These are phyloP conservation scores for Fusarium tanahbumbuense DNA, from an alignment of 2,329 filamentous ascomycete genomes.

Conservation along the genomic window DNA sequence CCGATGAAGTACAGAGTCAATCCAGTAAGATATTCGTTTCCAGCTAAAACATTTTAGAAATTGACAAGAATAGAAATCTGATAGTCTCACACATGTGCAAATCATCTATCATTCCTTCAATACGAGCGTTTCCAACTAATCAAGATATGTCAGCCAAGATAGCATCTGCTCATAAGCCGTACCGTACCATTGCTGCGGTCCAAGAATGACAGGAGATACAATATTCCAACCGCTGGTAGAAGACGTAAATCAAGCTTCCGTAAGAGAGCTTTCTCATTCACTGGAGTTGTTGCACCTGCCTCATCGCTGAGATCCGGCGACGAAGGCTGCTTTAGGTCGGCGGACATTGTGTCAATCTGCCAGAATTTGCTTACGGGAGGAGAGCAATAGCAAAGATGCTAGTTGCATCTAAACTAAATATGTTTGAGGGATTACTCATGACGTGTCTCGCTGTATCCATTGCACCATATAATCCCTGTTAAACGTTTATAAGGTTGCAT, in stretches of 20 bases:
- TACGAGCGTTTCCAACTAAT: conserved; percentile 67
- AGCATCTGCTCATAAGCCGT: no score
- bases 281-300: conserved; percentile 17
- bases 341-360: neutral
- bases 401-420: neutral
- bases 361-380: rapidly evolving
- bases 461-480: conserved; percentile 30
- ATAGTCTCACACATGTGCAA: conserved; percentile 62
- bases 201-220: conserved; percentile 68
- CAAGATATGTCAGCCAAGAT: conserved; percentile 14
- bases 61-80: rapidly evolving
- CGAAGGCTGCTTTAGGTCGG: conserved; percentile 9
- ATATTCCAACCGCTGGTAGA: conserved; percentile 64
- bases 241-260: conserved; percentile 66
- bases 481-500: neutral
- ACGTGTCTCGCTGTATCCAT: conserved; percentile 1
- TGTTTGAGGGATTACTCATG: neutral
- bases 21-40: conserved; percentile 72
- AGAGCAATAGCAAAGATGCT: rapidly evolving
- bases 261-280: conserved; percentile 69
- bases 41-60: conserved; percentile 51
- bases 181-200: conserved; percentile 65
- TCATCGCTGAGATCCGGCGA: conserved; percentile 38
- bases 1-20: conserved; percentile 75
- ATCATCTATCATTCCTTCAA: conserved; percentile 66